These are phyloP conservation scores for Lachnellula arida DNA, from an alignment of 2,329 filamentous ascomycete genomes.

Conservation along the genomic window DNA sequence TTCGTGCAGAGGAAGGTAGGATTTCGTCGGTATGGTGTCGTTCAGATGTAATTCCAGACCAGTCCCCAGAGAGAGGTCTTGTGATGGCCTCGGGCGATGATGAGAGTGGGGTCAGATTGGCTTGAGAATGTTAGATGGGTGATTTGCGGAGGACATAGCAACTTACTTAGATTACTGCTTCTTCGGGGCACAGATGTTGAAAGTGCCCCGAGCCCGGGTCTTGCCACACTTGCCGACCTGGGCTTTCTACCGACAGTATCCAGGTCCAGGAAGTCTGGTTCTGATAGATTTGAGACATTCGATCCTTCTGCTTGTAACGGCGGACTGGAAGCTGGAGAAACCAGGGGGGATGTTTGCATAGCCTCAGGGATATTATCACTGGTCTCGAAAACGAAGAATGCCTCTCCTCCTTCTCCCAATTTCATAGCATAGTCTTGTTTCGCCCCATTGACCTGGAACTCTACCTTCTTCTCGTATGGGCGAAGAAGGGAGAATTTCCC, in stretches of 20 bases:
- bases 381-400: slow-evolving; percentile 98
- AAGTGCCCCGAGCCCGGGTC: slow-evolving; percentile 44
- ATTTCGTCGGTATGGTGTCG: slow-evolving; percentile 52
- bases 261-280: slow-evolving; percentile 67
- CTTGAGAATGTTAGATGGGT: slow-evolving; percentile 22
- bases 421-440: slow-evolving; percentile 98
- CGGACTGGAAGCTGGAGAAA: slow-evolving; percentile 85
- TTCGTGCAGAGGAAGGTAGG: slow-evolving; percentile 44
- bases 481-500: slow-evolving; percentile 96
- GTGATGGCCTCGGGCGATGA: slow-evolving; percentile 48
- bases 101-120: slow-evolving; percentile 45
- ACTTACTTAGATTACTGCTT: slow-evolving; percentile 29
- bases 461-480: slow-evolving; percentile 97
- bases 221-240: slow-evolving; percentile 35
- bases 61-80: slow-evolving; percentile 47
- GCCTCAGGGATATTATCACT: slow-evolving; percentile 86
- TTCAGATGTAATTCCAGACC: slow-evolving; percentile 36
- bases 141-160: background rate
- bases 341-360: slow-evolving; percentile 88
- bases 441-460: slow-evolving; percentile 88
- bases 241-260: slow-evolving; percentile 38
- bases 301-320: slow-evolving; percentile 49
- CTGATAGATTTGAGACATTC: slow-evolving; percentile 48
- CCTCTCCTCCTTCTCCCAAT: slow-evolving; percentile 92
- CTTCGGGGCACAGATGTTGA: slow-evolving; percentile 32